A percentile compares a stretch with the other conserved stretches of the same genome.
Conservation (phyloP, 306 rosid species). For the Casuarina glauca region DNA sequence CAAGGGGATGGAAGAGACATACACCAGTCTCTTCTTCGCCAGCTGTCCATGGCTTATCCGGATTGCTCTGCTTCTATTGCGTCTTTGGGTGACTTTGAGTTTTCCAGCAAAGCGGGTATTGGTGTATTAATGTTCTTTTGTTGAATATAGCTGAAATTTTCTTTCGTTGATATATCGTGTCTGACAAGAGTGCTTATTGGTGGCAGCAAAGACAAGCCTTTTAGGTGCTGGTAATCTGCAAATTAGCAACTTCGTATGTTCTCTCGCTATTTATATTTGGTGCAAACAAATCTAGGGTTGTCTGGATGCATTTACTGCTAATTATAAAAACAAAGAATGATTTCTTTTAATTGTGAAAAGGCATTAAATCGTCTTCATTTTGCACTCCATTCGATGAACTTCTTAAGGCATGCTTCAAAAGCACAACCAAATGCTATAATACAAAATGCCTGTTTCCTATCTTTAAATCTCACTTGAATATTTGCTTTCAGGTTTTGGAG, state of each 20-base stretch:
- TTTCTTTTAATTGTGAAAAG: background rate
- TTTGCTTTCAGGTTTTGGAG: conserved; percentile 53
- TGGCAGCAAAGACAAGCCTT: conserved; percentile 65
- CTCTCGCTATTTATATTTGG: conserved; percentile 13
- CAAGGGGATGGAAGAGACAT: conserved; percentile 36
- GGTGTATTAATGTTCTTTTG: background rate
- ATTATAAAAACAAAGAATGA: background rate
- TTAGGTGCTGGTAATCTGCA: conserved; percentile 51
- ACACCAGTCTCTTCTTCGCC: conserved; percentile 53
- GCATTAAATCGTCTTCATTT: background rate
- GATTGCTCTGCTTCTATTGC: conserved; percentile 47
- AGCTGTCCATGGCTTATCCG: conserved; percentile 63
- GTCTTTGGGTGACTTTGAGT: conserved; percentile 55
- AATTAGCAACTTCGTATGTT: conserved; percentile 62
- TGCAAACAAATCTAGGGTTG: background rate
- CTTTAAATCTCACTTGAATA: conserved; percentile 15
- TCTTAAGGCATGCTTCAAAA: conserved; percentile 5
- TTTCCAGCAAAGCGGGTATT: conserved; percentile 61
- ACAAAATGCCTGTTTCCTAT: background rate
- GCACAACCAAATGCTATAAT: background rate
- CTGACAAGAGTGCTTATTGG: conserved; percentile 34
- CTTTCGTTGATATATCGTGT: conserved; percentile 9
- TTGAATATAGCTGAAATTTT: conserved; percentile 1
- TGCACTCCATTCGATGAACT: background rate
- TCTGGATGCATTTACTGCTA: background rate